Conservation (phyloP, 2,329 filamentous ascomycete genomes). For the Gyromitra esculenta region DNA sequence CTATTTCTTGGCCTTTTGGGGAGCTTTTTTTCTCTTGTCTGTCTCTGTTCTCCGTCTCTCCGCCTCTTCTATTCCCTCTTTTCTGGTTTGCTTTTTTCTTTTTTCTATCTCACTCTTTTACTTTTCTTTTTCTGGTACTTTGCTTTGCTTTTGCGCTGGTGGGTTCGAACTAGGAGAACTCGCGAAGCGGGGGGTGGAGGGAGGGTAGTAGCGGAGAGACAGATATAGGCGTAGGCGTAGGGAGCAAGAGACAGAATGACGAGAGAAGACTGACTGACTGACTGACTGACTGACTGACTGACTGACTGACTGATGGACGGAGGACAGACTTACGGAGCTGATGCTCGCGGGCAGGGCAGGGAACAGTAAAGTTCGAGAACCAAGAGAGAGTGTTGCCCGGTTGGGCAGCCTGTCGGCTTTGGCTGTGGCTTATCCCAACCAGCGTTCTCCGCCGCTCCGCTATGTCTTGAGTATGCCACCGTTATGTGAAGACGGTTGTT, state of each 20-base stretch:
- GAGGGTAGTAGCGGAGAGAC: slow-evolving; percentile 39
- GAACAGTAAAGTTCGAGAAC: slow-evolving; percentile 43
- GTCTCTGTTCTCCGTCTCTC: slow-evolving; percentile 25
- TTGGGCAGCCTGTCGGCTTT: slow-evolving; percentile 46
- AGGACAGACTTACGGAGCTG: slow-evolving; percentile 29
- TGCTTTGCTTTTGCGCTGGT: slow-evolving; percentile 42
- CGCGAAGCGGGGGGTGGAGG: slow-evolving; percentile 28
- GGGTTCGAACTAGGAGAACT: slow-evolving; percentile 35
- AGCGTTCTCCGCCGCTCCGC: slow-evolving; percentile 32
- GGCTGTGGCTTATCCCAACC: slow-evolving; percentile 44
- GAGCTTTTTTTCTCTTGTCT: slow-evolving; percentile 18
- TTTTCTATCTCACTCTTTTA: slow-evolving; percentile 38
- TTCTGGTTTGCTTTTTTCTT: slow-evolving; percentile 5
- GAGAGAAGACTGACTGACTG: slow-evolving; percentile 16
- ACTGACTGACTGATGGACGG: slow-evolving; percentile 10
- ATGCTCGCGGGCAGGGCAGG: slow-evolving; percentile 45
- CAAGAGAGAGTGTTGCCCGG: slow-evolving; percentile 33
- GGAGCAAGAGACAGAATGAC: slow-evolving; percentile 32
- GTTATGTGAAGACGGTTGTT: slow-evolving; percentile 35
- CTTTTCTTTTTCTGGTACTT: slow-evolving; percentile 25
- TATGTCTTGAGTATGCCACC: slow-evolving; percentile 27
- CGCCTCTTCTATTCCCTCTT: slow-evolving; percentile 38
- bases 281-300: not conserved
- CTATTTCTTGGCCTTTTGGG: slow-evolving; percentile 39
- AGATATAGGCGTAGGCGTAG: slow-evolving; percentile 31